A percentile compares a stretch with the other conserved stretches of the same genome.
These are phyloP conservation scores for Picea engelmannii DNA, from an alignment of 83 land plant species.

Conservation along the genomic window DNA sequence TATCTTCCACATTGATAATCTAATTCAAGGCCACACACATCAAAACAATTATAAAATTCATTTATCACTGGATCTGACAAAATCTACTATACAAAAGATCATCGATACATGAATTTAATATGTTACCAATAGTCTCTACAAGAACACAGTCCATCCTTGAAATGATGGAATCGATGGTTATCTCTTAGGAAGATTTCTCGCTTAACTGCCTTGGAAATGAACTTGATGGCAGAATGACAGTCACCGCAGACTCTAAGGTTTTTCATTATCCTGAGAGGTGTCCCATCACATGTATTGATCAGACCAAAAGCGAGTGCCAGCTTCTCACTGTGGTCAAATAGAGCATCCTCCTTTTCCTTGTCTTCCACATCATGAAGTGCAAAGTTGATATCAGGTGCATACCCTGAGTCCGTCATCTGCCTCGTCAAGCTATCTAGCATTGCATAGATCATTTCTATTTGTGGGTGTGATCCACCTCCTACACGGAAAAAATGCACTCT, in stretches of 20 bases:
- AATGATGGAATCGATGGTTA: not conserved
- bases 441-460: conserved; percentile 12
- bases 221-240: conserved; percentile 12
- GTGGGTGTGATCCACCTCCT: conserved; percentile 18
- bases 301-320: conserved; percentile 6
- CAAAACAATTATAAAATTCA: no score
- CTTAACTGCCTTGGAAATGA: conserved; percentile 5
- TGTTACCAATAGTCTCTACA: conserved; percentile 8
- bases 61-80: no score
- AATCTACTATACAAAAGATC: no score
- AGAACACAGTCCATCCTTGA: conserved; percentile 2
- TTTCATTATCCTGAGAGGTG: not conserved
- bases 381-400: conserved; percentile 17
- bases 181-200: not conserved
- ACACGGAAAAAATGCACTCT: conserved; percentile 14
- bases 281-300: not conserved
- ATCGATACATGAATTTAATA: no score
- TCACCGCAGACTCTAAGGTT: conserved; percentile 12
- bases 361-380: conserved; percentile 13
- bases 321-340: conserved; percentile 20
- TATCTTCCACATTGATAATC: no score
- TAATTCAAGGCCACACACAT: no score
- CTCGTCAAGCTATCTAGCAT: not conserved
- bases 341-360: conserved; percentile 11
- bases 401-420: conserved; percentile 17